Percentiles rank a stretch among this genome's conserved stretches.
These are phyloP conservation scores for Cryptosporidium parvum DNA, from an alignment of 169 alveolate genomes.

Conservation along the genomic window DNA sequence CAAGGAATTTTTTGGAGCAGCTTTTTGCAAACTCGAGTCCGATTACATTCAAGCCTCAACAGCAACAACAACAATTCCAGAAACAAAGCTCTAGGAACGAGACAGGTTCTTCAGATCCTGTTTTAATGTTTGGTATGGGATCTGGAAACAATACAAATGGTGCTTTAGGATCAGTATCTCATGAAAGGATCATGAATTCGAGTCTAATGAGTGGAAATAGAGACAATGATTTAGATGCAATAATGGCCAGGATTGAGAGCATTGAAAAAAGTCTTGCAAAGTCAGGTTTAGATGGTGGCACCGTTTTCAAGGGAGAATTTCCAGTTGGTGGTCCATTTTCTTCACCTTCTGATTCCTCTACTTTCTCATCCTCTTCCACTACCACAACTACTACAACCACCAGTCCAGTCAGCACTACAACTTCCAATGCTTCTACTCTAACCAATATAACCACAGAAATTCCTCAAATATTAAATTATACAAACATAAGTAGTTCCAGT, in stretches of 20 bases:
- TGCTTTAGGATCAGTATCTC: not conserved
- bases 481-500: not conserved
- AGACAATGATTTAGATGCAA: conserved; percentile 10
- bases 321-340: not conserved
- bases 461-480: not conserved
- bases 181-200: conserved; percentile 14
- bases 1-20: conserved; percentile 48
- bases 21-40: conserved; percentile 51
- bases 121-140: conserved; percentile 41
- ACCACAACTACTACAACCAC: not conserved
- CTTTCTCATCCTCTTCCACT: not conserved
- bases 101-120: not conserved
- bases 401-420: not conserved
- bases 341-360: not conserved
- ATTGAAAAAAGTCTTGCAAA: conserved; percentile 1
- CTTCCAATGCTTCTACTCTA: not conserved
- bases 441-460: not conserved
- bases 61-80: not conserved
- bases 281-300: not conserved
- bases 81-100: not conserved
- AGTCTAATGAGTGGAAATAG: not conserved
- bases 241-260: conserved; percentile 23
- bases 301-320: not conserved
- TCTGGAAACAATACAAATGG: not conserved
- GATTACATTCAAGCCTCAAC: conserved; percentile 12